Percentiles rank a stretch among this genome's conserved stretches.
phyloP scores from a whole-genome alignment of 108 stramenopile genomes.

The Asterionellopsis glacialis region DNA sequence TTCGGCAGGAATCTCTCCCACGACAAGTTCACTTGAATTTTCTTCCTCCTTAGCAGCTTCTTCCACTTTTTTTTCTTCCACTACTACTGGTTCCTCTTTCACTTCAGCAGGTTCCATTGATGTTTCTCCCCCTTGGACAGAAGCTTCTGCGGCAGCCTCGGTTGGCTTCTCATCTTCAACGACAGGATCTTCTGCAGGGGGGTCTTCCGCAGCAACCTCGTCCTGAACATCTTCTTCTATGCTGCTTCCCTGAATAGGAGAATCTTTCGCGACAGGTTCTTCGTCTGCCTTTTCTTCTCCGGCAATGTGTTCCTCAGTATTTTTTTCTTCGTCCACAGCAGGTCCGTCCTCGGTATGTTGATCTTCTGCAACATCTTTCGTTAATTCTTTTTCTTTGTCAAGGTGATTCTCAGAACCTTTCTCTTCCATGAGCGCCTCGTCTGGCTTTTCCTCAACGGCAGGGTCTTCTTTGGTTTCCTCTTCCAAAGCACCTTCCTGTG shows the following conservation, averaged over 20 bases:
- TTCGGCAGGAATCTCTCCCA: background rate
- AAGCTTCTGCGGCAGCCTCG: background rate
- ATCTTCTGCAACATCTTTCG: background rate
- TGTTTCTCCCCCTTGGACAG: background rate
- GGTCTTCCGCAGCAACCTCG: background rate
- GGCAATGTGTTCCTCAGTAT: background rate
- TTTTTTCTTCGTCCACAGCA: background rate
- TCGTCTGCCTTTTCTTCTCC: background rate
- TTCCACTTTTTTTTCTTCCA: constrained; percentile 1
- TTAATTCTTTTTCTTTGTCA: background rate
- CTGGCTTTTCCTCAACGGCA: background rate
- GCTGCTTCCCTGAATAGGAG: background rate
- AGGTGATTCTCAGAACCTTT: background rate
- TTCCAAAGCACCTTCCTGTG: constrained; percentile 1
- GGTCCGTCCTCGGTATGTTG: constrained; percentile 2
- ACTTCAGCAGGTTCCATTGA: background rate
- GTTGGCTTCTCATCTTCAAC: background rate
- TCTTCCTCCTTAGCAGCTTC: background rate
- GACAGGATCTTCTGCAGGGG: background rate
- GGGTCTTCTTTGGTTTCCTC: constrained; percentile 6
- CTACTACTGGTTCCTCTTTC: background rate
- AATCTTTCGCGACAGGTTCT: background rate
- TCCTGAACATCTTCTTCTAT: background rate
- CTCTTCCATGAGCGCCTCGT: background rate
- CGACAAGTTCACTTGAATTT: background rate